Evolutionary conservation across 495 filamentous ascomycete genomes (phyloP).

Genomic region (Hypoxylon subgilvum): DNA sequence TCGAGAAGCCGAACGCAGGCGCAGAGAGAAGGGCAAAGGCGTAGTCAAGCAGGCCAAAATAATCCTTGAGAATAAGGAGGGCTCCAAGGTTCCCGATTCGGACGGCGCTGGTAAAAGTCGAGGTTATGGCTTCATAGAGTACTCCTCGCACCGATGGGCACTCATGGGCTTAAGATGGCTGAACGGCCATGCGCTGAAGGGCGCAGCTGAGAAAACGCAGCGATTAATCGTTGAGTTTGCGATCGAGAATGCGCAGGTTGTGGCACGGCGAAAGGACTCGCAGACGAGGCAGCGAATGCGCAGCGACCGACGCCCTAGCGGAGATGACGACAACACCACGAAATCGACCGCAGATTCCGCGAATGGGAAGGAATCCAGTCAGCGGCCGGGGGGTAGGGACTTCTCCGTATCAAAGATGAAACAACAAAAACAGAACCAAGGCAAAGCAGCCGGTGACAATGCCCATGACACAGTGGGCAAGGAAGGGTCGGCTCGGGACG

Average conservation of each 20-base stretch:
- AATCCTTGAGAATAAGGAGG: conserved; percentile 84
- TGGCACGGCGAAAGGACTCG: conserved; percentile 73
- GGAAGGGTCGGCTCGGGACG: conserved; percentile 40
- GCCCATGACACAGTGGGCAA: conserved; percentile 16
- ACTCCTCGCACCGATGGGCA: conserved; percentile 89
- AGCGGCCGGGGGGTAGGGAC: conserved; percentile 28
- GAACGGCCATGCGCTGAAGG: conserved; percentile 77
- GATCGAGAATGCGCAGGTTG: conserved; percentile 96
- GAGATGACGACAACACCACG: neutral
- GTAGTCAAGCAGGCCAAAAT: conserved; percentile 96
- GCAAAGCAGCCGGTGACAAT: conserved; percentile 11
- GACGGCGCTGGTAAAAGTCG: conserved; percentile 75
- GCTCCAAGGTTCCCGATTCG: conserved; percentile 75
- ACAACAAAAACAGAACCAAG: conserved; percentile 22
- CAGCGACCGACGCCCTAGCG: neutral
- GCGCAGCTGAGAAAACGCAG: conserved; percentile 54
- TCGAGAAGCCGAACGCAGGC: conserved; percentile 72
- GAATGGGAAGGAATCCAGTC: neutral
- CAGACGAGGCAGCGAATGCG: conserved; percentile 60
- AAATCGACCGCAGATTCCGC: neutral
- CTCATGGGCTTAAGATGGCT: conserved; percentile 94
- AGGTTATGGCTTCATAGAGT: conserved; percentile 98
- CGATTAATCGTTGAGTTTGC: conserved; percentile 95
- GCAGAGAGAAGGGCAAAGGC: conserved; percentile 85
- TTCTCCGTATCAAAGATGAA: conserved; percentile 42